Base-by-base conservation (phyloP, 2,329 filamentous ascomycete species). In the Magnaporthiopsis poae region DNA sequence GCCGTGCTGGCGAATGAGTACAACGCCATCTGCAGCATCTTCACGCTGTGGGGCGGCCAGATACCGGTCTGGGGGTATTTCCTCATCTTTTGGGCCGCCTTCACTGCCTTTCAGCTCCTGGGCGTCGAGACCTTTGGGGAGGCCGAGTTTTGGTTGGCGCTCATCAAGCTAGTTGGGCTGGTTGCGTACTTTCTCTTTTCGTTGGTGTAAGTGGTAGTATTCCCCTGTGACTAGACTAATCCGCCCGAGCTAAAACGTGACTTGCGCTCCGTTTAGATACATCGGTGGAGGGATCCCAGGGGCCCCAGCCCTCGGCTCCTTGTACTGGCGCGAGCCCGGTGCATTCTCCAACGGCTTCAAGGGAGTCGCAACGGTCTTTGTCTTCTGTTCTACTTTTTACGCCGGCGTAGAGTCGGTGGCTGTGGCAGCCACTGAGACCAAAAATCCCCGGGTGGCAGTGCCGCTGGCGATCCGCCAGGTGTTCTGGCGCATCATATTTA, bases 141-240 rank as follows among this genome's bases (percentile, higher is more conserved):
- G 73, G 86, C 89, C 12, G 90, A 94, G 73, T 92, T 92, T 73
- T 92, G 89, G 88, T 84, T 92, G 67, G 88, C 89, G 0, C 81
- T 89, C 21, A 77, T 92, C 73, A 93, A 93, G 73, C 82, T 92
- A 5, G 74, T 87, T 3, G 88, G 88, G 1, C 78, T 92, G 1
- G 78, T 89, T 1, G 88, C 88, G 1, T 91, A 89, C 75, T 90
- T 90, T 75, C 79, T 92, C 69, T 91, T 92, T 71, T 84, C 88
- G 64, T 89, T 91, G 67, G 79, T 91, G 75, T 80, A 67, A 73
- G 78, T 73, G 18, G 33, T 25, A 9, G 33, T 25, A 9, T 13
- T 13, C 39, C 62, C 62, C 25, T 4, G 8, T 36, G 35, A 12
- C 1, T 36, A 61, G 62, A 66, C 60, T 8, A 29, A 29, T 18